These are phyloP conservation scores for Fusarium staphyleae DNA, from an alignment of 2,329 filamentous ascomycete species.

Conservation along the genomic window DNA sequence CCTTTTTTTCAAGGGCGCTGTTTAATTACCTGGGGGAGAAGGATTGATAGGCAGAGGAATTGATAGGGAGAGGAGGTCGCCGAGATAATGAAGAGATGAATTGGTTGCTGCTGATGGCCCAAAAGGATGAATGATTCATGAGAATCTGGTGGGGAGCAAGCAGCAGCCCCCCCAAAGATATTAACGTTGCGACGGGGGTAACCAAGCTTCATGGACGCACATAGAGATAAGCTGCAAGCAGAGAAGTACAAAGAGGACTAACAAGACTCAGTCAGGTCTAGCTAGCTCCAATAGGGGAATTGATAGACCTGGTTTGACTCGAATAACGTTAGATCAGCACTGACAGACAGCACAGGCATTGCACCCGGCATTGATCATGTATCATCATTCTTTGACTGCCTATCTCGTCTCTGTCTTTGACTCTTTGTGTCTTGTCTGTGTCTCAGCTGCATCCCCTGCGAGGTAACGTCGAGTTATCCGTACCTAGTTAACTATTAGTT, in stretches of 20 bases:
- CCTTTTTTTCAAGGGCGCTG: constrained; percentile 5
- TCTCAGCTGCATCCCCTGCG: background rate
- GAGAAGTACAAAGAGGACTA: background rate
- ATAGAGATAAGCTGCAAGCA: background rate
- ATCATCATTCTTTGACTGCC: background rate
- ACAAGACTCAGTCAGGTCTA: no score
- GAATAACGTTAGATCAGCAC: no score
- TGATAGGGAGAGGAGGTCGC: background rate
- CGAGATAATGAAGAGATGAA: background rate
- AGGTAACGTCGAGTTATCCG: constrained; percentile 36
- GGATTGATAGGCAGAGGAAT: background rate
- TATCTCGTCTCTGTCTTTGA: background rate
- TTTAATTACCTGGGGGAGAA: background rate
- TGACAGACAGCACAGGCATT: background rate
- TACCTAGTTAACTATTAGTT: no score
- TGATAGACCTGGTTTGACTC: no score
- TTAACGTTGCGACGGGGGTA: constrained; percentile 28
- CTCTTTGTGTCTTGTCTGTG: background rate
- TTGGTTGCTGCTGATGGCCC: background rate
- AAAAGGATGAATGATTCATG: constrained; percentile 32
- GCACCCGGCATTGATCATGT: background rate
- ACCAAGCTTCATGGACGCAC: constrained; percentile 7
- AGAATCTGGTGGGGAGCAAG: constrained; percentile 1
- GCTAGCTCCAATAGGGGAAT: no score
- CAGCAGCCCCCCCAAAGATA: constrained; percentile 8